A percentile compares a stretch with the other conserved stretches of the same genome.
phyloP scores from a whole-genome alignment of 805 yeast species.

The Wickerhamiella shivajii region DNA sequence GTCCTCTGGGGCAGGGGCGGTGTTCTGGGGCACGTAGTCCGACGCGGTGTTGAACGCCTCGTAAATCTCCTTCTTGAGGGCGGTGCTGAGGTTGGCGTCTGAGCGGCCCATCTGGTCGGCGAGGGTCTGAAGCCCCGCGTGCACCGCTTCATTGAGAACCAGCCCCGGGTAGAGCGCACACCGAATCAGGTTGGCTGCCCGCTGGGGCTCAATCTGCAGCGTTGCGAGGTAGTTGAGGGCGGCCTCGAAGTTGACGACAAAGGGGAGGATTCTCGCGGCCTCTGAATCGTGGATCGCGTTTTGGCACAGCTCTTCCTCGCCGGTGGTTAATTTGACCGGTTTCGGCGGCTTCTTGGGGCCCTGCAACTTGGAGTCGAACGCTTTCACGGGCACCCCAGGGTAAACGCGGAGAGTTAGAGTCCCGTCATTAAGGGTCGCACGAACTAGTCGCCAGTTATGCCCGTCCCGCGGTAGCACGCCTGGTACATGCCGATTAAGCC shows the following conservation, averaged over 20 bases:
- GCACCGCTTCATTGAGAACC: constrained; percentile 47
- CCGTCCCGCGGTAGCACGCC: constrained; percentile 8
- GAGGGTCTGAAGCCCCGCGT: constrained; percentile 41
- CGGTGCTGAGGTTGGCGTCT: constrained; percentile 36
- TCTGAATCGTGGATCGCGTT: too few relatives aligned
- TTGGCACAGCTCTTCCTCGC: neutral
- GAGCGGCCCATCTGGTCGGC: constrained; percentile 34
- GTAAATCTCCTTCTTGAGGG: constrained; percentile 39
- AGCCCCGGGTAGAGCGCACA: constrained; percentile 52
- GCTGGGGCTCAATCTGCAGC: constrained; percentile 6
- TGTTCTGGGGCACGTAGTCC: constrained; percentile 3
- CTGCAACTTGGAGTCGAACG: constrained; percentile 19
- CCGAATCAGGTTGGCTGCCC: constrained; percentile 40
- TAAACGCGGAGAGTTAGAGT: constrained; percentile 44
- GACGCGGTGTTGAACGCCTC: constrained; percentile 27
- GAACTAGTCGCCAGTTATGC: constrained; percentile 32
- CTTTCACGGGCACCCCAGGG: constrained; percentile 31
- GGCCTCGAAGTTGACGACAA: constrained; percentile 1
- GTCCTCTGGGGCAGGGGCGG: constrained; percentile 6
- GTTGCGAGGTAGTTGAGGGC: constrained; percentile 3
- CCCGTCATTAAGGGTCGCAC: constrained; percentile 62
- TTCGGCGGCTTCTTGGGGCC: constrained; percentile 7
- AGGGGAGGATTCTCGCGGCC: constrained; percentile 4
- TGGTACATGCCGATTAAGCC: constrained; percentile 36
- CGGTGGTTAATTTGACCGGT: neutral